These are phyloP conservation scores for Larix sibirica DNA, from an alignment of 83 land plant genomes.

Conservation along the genomic window DNA sequence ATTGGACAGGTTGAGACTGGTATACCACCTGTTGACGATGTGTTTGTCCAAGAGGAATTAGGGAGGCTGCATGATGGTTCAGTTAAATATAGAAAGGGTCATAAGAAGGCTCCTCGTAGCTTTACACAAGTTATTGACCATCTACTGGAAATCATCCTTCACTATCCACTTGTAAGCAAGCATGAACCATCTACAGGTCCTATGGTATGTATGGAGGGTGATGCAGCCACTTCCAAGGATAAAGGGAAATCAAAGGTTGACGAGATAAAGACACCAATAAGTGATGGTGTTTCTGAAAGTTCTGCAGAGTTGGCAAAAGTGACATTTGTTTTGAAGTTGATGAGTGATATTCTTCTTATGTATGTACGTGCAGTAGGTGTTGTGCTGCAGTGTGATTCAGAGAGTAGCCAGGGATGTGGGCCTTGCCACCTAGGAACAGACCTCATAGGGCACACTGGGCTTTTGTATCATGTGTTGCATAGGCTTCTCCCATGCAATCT, in stretches of 20 bases:
- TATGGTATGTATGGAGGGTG: constrained; percentile 38
- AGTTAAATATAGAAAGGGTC: too few relatives aligned
- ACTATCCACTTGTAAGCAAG: constrained; percentile 23
- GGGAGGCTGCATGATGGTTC: constrained; percentile 19
- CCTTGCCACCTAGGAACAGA: constrained; percentile 30
- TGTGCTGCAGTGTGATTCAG: constrained; percentile 47
- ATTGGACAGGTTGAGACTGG: neutral
- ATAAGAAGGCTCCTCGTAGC: constrained; percentile 49
- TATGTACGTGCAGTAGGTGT: constrained; percentile 46
- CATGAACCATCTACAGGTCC: constrained; percentile 20
- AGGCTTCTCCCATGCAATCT: constrained; percentile 34
- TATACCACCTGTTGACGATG: neutral
- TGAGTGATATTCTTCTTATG: constrained; percentile 47
- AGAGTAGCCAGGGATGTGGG: constrained; percentile 51
- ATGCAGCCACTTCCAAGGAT: constrained; percentile 7
- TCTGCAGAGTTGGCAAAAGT: constrained; percentile 44
- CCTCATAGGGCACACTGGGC: constrained; percentile 38
- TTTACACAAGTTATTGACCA: constrained; percentile 50
- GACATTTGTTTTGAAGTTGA: constrained; percentile 40
- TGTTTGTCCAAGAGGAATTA: neutral
- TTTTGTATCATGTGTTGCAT: constrained; percentile 47
- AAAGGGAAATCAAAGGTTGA: neutral
- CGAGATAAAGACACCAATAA: constrained; percentile 30
- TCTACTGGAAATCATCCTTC: constrained; percentile 45
- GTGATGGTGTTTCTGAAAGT: constrained; percentile 29